Evolutionary conservation across 2,329 filamentous ascomycete genomes (phyloP).

Genomic region (Aspergillus sp.): DNA sequence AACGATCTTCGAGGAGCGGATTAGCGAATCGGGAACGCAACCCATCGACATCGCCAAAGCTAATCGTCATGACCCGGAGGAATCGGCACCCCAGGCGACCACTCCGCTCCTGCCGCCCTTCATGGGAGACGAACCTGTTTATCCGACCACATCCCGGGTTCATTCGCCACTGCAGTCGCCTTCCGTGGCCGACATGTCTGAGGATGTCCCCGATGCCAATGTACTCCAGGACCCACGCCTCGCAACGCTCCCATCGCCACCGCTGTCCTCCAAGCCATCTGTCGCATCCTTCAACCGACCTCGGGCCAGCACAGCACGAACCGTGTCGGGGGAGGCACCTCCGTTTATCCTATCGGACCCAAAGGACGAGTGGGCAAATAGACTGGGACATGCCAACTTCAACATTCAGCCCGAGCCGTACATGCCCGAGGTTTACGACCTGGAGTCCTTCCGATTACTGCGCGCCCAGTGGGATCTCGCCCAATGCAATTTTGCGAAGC

Average conservation of each 20-base stretch:
- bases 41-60: slow-evolving; percentile 56
- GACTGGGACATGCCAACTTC: slow-evolving; percentile 90
- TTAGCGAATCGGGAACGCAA: slow-evolving; percentile 49
- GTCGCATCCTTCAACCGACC: slow-evolving; percentile 67
- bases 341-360: slow-evolving; percentile 64
- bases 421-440: slow-evolving; percentile 60
- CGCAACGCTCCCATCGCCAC: slow-evolving; percentile 61
- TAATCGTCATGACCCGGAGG: slow-evolving; percentile 50
- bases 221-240: slow-evolving; percentile 47
- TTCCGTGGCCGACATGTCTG: slow-evolving; percentile 63
- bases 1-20: slow-evolving; percentile 60
- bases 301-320: slow-evolving; percentile 44
- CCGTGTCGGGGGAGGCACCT: slow-evolving; percentile 48
- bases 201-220: slow-evolving; percentile 45
- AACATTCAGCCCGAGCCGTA: slow-evolving; percentile 83
- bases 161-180: slow-evolving; percentile 87
- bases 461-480: slow-evolving; percentile 80
- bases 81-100: slow-evolving; percentile 66
- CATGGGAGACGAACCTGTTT: slow-evolving; percentile 59
- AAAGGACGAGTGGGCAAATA: slow-evolving; percentile 78
- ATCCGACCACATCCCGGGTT: slow-evolving; percentile 54
- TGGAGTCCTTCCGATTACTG: slow-evolving; percentile 63
- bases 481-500: slow-evolving; percentile 82
- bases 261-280: slow-evolving; percentile 75
- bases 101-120: slow-evolving; percentile 85